Evolutionary conservation across 2,329 filamentous ascomycete genomes (phyloP).

Genomic region (Raffaelea deltoideospora): DNA sequence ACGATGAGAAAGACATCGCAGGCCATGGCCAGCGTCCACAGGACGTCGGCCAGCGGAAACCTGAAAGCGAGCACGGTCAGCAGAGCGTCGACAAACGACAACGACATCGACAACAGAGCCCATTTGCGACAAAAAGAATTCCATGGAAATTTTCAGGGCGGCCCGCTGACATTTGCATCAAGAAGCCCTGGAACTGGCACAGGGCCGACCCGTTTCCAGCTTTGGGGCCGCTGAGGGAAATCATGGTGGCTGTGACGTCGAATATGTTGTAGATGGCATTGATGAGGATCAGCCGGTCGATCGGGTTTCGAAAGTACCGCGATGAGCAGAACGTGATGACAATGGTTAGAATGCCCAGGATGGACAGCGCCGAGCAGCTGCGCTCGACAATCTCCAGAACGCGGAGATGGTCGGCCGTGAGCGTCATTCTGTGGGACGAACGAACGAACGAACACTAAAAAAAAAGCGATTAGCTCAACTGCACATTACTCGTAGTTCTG

Average conservation of each 20-base stretch:
- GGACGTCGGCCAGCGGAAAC: slow-evolving; percentile 21
- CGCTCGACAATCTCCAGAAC: slow-evolving; percentile 16
- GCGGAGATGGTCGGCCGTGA: slow-evolving; percentile 13
- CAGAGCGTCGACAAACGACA: too few species aligned
- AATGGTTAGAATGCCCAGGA: slow-evolving; percentile 19
- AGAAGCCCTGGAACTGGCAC: slow-evolving; percentile 22
- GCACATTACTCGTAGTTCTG: too few species aligned
- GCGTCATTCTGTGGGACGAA: slow-evolving; percentile 5
- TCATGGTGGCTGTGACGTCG: slow-evolving; percentile 22
- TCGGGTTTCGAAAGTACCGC: slow-evolving; percentile 20
- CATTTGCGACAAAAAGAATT: too few species aligned
- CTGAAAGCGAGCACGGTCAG: too few species aligned
- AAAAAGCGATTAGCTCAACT: too few species aligned
- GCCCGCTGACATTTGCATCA: slow-evolving; percentile 22
- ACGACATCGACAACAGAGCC: background rate
- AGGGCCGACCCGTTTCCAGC: slow-evolving; percentile 17
- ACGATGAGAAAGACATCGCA: slow-evolving; percentile 21
- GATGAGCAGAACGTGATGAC: slow-evolving; percentile 17
- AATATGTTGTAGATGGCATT: slow-evolving; percentile 21
- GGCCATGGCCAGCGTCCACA: slow-evolving; percentile 22
- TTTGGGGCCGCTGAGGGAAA: slow-evolving; percentile 19
- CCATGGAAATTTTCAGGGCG: too few species aligned
- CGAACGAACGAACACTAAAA: background rate
- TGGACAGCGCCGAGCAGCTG: slow-evolving; percentile 16
- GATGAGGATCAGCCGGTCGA: slow-evolving; percentile 22